Evolutionary conservation across 2,329 filamentous ascomycete genomes (phyloP).

Genomic region (Pyricularia pennisetigena): DNA sequence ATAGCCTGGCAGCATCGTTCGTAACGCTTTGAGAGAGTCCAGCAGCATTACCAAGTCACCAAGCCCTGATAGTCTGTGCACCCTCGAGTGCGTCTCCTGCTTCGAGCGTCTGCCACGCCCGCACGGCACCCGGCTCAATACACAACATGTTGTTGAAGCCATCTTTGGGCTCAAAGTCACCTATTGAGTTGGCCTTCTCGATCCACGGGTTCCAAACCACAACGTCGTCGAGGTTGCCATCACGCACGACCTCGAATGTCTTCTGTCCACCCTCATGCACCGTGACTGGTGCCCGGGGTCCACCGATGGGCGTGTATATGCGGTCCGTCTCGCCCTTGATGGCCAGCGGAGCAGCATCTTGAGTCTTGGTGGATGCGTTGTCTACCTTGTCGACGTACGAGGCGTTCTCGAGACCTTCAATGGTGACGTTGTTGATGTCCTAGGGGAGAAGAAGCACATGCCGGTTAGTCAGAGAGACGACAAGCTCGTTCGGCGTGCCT

Average conservation of each 20-base stretch:
- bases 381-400: slow-evolving; percentile 80
- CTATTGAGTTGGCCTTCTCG: slow-evolving; percentile 72
- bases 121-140: slow-evolving; percentile 80
- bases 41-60: slow-evolving; percentile 11
- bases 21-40: not conserved
- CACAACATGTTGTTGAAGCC: slow-evolving; percentile 93
- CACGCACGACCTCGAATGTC: slow-evolving; percentile 65
- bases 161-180: slow-evolving; percentile 80
- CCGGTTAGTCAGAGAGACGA: not conserved
- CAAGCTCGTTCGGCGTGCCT: not conserved
- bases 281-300: slow-evolving; percentile 45
- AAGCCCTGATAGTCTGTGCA: slow-evolving; percentile 42
- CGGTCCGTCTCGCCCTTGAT: slow-evolving; percentile 79
- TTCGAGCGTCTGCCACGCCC: slow-evolving; percentile 75
- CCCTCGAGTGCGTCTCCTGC: slow-evolving; percentile 60
- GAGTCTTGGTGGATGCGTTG: slow-evolving; percentile 52
- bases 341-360: slow-evolving; percentile 49
- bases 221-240: slow-evolving; percentile 77
- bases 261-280: slow-evolving; percentile 55
- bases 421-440: slow-evolving; percentile 66
- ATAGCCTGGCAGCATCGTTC: not conserved
- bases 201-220: slow-evolving; percentile 98
- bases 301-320: slow-evolving; percentile 66
- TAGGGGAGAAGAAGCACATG: slow-evolving; percentile 22
- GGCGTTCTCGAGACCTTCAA: slow-evolving; percentile 68